Evolutionary conservation across 2,329 filamentous ascomycete species (phyloP), one percentile per base, ranked within the genome.

Genomic region (Cladosporium cucumerinum): DNA sequence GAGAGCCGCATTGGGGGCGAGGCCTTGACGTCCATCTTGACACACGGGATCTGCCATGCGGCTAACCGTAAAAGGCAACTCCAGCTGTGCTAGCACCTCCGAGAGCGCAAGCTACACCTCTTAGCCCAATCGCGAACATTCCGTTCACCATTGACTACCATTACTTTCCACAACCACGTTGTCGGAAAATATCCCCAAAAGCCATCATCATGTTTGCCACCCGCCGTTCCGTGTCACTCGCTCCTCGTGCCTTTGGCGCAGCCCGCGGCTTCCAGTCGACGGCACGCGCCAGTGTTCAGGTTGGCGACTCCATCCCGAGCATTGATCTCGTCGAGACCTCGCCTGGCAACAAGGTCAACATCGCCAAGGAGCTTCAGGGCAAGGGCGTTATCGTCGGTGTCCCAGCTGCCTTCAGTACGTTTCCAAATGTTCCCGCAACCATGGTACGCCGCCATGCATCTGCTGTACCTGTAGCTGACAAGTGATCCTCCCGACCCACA

Each of bases 321-420:
- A 80, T 94, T 65, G 87, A 93, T 69, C 87, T 91, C 58, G 85
- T 97, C 71, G 89, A 98, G 81, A 85, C 86, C 79, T 93, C 90
- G n/a, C 94, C 94, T 0, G 92, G 91, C 67, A 96, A 93, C 85
- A 95, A 93, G 80, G 87, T 98, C 78, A 94, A 92, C 79, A 84
- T 98, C 66, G 87, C 90, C 71, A 85, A 89, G 68, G 92, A 96
- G 81, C 84, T 96, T 68, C 62, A 67, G 12, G 87, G 86, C 69
- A 90, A 92, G 74, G 92, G 91, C 65, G 80, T 97, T 72, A 89
- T 98, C 75, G 85, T 98, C 70, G 92, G 92, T 68, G 90, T 95
- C 32, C 92, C 92, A 7, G 81, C 80, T 11, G 81, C 81, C 18
- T 82, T 78, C 72, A 78, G 75, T 70, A 68, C 66, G 72, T 66